These are phyloP conservation scores for Chlamydomonas schloesseri DNA, from an alignment of 139 green algal genomes.

Conservation along the genomic window DNA sequence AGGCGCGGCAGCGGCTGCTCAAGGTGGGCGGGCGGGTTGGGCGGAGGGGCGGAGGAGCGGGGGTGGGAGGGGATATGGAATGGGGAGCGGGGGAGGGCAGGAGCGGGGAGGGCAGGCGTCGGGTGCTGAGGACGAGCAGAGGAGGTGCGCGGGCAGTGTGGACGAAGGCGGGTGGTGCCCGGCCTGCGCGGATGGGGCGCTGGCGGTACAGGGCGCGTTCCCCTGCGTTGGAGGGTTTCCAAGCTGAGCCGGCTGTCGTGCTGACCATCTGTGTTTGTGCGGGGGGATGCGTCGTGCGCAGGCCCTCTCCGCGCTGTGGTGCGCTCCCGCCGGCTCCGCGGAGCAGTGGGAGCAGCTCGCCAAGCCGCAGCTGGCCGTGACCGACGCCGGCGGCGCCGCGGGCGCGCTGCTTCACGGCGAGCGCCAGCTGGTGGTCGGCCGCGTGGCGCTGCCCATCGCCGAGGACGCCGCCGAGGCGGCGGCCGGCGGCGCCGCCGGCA, in stretches of 20 bases:
- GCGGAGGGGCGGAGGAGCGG: not conserved
- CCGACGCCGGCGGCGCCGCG: not conserved
- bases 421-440: slow-evolving; percentile 52
- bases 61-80: not conserved
- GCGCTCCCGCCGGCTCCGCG: not conserved
- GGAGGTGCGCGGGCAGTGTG: not conserved
- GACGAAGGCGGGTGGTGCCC: too few relatives aligned
- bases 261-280: too few relatives aligned
- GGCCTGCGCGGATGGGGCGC: too few relatives aligned
- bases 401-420: not conserved
- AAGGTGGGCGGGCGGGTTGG: slow-evolving; percentile 11
- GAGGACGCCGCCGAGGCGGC: not conserved
- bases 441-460: slow-evolving; percentile 41
- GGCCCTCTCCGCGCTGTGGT: slow-evolving; percentile 32
- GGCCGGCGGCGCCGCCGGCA: not conserved
- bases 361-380: slow-evolving; percentile 74
- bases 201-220: too few relatives aligned
- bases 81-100: too few relatives aligned
- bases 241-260: too few relatives aligned
- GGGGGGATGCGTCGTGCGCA: not conserved
- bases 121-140: too few relatives aligned
- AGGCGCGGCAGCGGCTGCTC: slow-evolving; percentile 59
- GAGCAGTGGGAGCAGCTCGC: slow-evolving; percentile 60
- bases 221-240: too few relatives aligned
- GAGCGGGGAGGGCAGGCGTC: too few relatives aligned